A percentile compares a stretch with the other conserved stretches of the same genome.
Evolutionary conservation across 305 asterid species (phyloP).

Genomic region (Ruellia speciosa): DNA sequence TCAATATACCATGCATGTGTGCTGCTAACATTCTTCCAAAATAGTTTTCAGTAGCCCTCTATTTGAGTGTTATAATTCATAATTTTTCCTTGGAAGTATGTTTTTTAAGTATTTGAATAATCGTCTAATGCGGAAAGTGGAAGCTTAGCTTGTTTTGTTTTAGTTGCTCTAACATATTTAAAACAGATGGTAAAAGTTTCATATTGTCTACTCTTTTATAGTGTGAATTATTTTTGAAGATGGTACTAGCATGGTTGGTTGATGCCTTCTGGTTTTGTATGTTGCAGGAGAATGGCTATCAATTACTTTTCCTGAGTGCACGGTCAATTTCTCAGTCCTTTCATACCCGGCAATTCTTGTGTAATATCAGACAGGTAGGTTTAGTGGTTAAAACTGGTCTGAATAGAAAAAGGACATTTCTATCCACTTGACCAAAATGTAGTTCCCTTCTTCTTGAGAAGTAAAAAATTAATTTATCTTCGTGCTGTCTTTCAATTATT

Average conservation of each 20-base stretch:
- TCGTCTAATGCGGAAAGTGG: not conserved
- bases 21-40: not conserved
- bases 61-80: not conserved
- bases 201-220: not conserved
- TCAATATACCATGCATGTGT: not conserved
- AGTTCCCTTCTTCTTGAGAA: not conserved
- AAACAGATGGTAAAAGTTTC: not conserved
- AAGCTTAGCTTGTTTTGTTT: not conserved
- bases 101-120: not conserved
- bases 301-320: slow-evolving; percentile 87
- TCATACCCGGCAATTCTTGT: slow-evolving; percentile 69
- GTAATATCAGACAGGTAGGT: slow-evolving; percentile 78
- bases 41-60: not conserved
- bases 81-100: not conserved
- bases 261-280: slow-evolving; percentile 19
- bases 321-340: slow-evolving; percentile 90
- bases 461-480: not conserved
- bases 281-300: slow-evolving; percentile 92
- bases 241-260: slow-evolving; percentile 10
- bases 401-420: not conserved
- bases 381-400: not conserved
- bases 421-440: slow-evolving; percentile 1
- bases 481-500: slow-evolving; percentile 10
- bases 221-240: not conserved
- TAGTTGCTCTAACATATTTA: not conserved